These are phyloP conservation scores for Quercus gilva DNA, from an alignment of 306 rosid species.

Conservation along the genomic window DNA sequence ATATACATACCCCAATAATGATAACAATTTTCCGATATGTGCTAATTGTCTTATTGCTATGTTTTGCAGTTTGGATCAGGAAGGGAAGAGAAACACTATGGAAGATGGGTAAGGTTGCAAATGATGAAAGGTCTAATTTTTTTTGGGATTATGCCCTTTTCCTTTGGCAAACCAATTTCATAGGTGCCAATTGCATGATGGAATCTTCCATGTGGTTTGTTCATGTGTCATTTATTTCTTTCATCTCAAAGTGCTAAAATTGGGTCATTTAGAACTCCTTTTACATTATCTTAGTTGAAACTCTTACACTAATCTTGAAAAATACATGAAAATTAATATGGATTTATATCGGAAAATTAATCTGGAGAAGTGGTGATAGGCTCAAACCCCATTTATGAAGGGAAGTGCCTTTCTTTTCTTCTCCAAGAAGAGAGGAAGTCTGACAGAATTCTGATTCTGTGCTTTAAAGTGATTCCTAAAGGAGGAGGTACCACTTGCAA, in stretches of 20 bases:
- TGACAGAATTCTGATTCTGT: background rate
- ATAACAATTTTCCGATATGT: background rate
- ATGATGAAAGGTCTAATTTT: background rate
- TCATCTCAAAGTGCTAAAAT: background rate
- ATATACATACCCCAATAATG: background rate
- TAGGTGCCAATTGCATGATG: background rate
- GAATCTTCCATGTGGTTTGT: background rate
- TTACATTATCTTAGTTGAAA: background rate
- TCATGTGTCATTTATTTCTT: background rate
- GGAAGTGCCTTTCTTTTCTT: background rate
- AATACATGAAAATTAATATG: background rate
- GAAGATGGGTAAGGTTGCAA: background rate
- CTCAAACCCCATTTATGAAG: background rate
- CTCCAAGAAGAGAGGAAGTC: background rate
- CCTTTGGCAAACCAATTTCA: background rate
- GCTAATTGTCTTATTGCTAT: background rate
- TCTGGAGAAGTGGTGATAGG: background rate
- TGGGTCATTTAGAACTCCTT: background rate
- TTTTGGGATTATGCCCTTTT: background rate
- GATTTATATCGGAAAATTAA: background rate
- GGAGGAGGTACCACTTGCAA: background rate
- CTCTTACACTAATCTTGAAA: background rate
- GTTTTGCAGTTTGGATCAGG: background rate
- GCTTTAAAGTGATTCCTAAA: constrained; percentile 1
- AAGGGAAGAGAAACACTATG: background rate